phyloP scores from a whole-genome alignment of 306 rosid genomes.

The Luffa acutangula region DNA sequence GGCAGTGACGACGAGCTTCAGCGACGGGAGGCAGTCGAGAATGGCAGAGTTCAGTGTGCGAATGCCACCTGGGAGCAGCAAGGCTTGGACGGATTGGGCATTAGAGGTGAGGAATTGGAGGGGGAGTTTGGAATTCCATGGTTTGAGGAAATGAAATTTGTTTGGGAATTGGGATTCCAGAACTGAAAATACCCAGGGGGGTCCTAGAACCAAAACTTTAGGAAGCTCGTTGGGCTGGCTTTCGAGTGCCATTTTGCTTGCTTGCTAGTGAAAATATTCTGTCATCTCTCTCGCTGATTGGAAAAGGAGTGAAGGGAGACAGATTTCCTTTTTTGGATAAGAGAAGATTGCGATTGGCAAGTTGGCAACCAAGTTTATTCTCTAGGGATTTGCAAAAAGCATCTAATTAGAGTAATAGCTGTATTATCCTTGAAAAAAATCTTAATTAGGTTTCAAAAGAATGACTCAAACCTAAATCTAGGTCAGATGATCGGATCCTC shows the following conservation, averaged over 20 bases:
- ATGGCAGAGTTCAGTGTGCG: slow-evolving; percentile 1
- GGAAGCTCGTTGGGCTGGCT: not conserved
- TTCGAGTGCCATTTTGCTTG: not conserved
- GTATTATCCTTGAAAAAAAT: no score
- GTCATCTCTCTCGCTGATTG: not conserved
- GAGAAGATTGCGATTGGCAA: not conserved
- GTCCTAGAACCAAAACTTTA: slow-evolving; percentile 10
- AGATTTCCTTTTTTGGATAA: not conserved
- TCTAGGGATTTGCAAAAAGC: not conserved
- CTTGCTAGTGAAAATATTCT: not conserved
- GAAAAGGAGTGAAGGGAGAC: not conserved
- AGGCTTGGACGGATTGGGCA: slow-evolving; percentile 12
- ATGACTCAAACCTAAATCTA: no score
- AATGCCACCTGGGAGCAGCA: not conserved
- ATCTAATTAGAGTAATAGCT: no score
- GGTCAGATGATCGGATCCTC: no score
- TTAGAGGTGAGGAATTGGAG: slow-evolving; percentile 9
- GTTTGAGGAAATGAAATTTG: slow-evolving; percentile 15
- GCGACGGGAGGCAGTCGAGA: slow-evolving; percentile 19
- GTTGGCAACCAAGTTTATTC: not conserved
- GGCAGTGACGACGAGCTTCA: slow-evolving; percentile 14
- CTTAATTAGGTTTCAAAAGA: no score
- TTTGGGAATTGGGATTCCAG: slow-evolving; percentile 16
- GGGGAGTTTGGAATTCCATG: slow-evolving; percentile 20
- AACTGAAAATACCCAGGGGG: not conserved